Percentiles rank a stretch among this genome's conserved stretches.
phyloP scores from a whole-genome alignment of 371 early-diverging fungal species.

The Apophysomyces ossiformis region DNA sequence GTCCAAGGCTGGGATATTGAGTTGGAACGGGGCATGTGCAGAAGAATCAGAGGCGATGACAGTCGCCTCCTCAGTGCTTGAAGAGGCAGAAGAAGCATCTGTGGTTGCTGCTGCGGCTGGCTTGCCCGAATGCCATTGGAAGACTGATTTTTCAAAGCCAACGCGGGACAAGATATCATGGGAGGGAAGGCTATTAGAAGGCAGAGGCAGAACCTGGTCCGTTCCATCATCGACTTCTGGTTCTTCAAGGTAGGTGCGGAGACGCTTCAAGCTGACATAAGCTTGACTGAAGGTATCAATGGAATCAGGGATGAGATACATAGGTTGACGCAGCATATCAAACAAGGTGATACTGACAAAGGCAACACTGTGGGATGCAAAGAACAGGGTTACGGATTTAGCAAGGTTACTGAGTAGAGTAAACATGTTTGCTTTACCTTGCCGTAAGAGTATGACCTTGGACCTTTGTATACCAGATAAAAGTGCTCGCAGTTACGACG shows the following conservation, averaged over 20 bases:
- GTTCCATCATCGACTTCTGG: constrained; percentile 45
- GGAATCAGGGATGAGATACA: constrained; percentile 54
- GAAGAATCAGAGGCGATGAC: not conserved
- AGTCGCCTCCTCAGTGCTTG: constrained; percentile 23
- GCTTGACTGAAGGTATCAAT: constrained; percentile 43
- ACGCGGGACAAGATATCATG: constrained; percentile 35
- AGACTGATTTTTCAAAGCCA: constrained; percentile 52
- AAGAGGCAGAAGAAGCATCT: constrained; percentile 26
- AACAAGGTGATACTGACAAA: constrained; percentile 68
- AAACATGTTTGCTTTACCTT: constrained; percentile 13
- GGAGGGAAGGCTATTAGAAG: constrained; percentile 20
- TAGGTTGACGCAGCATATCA: constrained; percentile 55
- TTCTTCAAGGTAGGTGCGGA: constrained; percentile 56
- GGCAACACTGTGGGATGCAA: constrained; percentile 38
- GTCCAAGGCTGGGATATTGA: constrained; percentile 31
- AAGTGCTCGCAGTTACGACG: constrained; percentile 57
- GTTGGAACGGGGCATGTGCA: constrained; percentile 17
- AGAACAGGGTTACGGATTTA: not conserved
- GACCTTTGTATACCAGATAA: constrained; percentile 65
- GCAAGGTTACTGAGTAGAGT: not conserved
- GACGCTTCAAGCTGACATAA: constrained; percentile 58
- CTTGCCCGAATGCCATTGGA: constrained; percentile 47
- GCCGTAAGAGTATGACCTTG: constrained; percentile 49
- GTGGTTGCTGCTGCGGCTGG: not conserved
- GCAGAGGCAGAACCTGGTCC: too few relatives aligned